phyloP scores from a whole-genome alignment of 2,329 filamentous ascomycete species.

The Aspergillus texensis region DNA sequence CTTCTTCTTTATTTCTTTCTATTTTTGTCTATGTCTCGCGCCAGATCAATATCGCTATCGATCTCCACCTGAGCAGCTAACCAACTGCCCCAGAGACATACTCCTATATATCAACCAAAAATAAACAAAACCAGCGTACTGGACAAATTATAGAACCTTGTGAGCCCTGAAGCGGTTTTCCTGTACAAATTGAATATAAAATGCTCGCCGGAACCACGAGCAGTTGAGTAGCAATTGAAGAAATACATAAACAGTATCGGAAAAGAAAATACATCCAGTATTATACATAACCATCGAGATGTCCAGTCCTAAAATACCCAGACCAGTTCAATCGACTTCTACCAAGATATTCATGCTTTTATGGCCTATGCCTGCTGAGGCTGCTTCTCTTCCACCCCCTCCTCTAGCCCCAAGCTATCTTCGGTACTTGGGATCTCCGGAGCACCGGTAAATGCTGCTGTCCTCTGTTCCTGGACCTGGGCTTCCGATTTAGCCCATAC shows the following conservation, averaged over 20 bases:
- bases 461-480: conserved; percentile 50
- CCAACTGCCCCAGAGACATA: not conserved
- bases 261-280: not conserved
- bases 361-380: conserved; percentile 6
- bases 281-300: conserved; percentile 5
- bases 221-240: not conserved
- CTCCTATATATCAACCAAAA: not conserved
- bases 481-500: conserved; percentile 67
- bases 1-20: not conserved
- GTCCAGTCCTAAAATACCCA: not conserved
- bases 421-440: conserved; percentile 42
- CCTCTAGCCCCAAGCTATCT: conserved; percentile 35
- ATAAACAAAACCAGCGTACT: too few species aligned
- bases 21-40: not conserved
- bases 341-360: not conserved
- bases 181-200: not conserved
- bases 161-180: not conserved
- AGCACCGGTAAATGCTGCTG: conserved; percentile 46
- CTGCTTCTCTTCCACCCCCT: conserved; percentile 4
- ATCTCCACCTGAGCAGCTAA: not conserved
- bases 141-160: not conserved
- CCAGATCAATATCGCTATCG: not conserved
- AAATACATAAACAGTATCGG: not conserved
- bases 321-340: not conserved
- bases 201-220: not conserved